Percentiles rank a stretch among this genome's conserved stretches.
Evolutionary conservation across 768 basidiomycete genomes (phyloP).

Genomic region (Boletus rex-veris): DNA sequence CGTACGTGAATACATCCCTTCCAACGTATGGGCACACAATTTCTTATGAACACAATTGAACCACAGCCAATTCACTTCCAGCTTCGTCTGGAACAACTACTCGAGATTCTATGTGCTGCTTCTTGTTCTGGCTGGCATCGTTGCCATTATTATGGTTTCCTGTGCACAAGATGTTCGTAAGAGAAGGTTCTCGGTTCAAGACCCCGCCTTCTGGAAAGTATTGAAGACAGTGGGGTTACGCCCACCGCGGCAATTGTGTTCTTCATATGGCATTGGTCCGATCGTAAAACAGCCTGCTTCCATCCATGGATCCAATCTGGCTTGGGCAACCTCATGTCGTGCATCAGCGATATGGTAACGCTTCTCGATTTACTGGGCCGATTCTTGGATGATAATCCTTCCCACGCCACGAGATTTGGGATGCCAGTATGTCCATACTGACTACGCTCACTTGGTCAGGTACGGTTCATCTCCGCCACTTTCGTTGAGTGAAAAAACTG

Average conservation of each 20-base stretch:
- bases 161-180: conserved; percentile 69
- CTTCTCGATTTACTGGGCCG: conserved; percentile 64
- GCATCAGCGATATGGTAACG: conserved; percentile 78
- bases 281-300: conserved; percentile 63
- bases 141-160: conserved; percentile 82
- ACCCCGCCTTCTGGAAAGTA: conserved; percentile 37
- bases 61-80: conserved; percentile 66
- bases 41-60: conserved; percentile 5
- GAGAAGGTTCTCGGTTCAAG: conserved; percentile 6
- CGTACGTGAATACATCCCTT: conserved; percentile 39
- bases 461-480: conserved; percentile 75
- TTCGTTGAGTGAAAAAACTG: conserved; percentile 45
- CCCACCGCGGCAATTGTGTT: conserved; percentile 68
- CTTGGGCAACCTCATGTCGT: conserved; percentile 76
- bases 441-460: conserved; percentile 31
- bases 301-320: conserved; percentile 62
- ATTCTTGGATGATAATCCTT: conserved; percentile 64
- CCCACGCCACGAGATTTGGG: conserved; percentile 63
- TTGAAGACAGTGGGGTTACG: conserved; percentile 65
- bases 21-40: not conserved
- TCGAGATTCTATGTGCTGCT: conserved; percentile 77
- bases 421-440: conserved; percentile 29
- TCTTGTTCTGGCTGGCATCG: conserved; percentile 82
- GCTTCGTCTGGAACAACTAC: conserved; percentile 70
- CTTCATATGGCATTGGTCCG: conserved; percentile 75